Percentiles rank a stretch among this genome's conserved stretches.
Conservation (phyloP, 345 rosid genomes). For the Murraya koenigii region DNA sequence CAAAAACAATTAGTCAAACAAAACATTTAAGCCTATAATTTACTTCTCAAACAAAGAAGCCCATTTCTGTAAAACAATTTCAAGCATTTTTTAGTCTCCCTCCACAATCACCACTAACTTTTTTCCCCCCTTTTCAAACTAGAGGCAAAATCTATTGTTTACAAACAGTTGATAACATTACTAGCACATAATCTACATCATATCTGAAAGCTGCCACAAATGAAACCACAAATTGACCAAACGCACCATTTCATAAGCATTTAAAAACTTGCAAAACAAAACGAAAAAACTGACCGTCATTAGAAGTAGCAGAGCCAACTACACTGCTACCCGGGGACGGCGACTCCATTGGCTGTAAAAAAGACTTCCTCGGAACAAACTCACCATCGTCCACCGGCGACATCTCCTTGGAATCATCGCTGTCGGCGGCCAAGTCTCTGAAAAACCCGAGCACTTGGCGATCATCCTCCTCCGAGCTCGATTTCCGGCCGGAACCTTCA, state of each 20-base stretch:
- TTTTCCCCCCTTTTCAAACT: no score
- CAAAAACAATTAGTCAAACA: background rate
- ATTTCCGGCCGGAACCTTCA: conserved; percentile 28
- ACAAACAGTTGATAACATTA: background rate
- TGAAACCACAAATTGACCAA: background rate
- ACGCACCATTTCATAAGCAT: background rate
- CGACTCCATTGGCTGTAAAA: conserved; percentile 57
- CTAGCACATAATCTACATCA: background rate
- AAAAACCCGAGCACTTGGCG: conserved; percentile 46
- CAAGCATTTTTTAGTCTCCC: background rate
- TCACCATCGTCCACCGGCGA: conserved; percentile 30
- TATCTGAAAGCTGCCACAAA: background rate
- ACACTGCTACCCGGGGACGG: conserved; percentile 83
- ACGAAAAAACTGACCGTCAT: conserved; percentile 52
- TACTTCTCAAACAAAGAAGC: background rate
- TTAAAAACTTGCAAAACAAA: background rate
- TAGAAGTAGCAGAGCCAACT: conserved; percentile 67
- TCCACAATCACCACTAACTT: background rate
- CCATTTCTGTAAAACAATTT: background rate
- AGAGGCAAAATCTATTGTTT: background rate
- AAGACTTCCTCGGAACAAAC: conserved; percentile 35
- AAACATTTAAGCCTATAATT: background rate
- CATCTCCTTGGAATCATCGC: conserved; percentile 44
- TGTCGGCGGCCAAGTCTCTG: conserved; percentile 53
- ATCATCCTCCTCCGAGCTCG: conserved; percentile 29